A percentile compares a stretch with the other conserved stretches of the same genome.
Evolutionary conservation across 1,139 yeast genomes (phyloP).

Genomic region (Candida sojae): DNA sequence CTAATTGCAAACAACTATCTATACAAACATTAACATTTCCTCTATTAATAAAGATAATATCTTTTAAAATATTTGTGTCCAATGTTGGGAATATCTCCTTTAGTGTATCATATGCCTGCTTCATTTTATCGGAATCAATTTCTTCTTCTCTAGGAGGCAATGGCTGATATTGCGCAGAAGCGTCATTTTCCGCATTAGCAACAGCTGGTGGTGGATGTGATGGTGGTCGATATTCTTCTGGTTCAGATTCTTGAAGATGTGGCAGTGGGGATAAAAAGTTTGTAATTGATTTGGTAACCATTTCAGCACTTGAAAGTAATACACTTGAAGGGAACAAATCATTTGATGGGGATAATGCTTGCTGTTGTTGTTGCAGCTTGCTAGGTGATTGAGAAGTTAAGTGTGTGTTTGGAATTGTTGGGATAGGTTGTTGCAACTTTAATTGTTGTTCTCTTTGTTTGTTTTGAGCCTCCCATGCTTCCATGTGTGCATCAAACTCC

Average conservation of each 20-base stretch:
- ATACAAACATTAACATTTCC: slow-evolving; percentile 76
- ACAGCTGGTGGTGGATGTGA: slow-evolving; percentile 6
- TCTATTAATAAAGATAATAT: slow-evolving; percentile 66
- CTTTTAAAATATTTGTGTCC: slow-evolving; percentile 68
- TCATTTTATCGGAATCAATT: slow-evolving; percentile 17
- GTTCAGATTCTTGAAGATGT: slow-evolving; percentile 13
- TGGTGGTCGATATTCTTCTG: slow-evolving; percentile 6
- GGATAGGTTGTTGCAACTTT: slow-evolving; percentile 4
- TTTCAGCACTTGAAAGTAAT: slow-evolving; percentile 52
- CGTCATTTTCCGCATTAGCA: not conserved
- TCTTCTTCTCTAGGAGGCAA: slow-evolving; percentile 13
- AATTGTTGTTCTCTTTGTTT: slow-evolving; percentile 19
- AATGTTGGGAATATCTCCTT: slow-evolving; percentile 75
- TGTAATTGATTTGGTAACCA: slow-evolving; percentile 51
- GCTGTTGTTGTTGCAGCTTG: not conserved
- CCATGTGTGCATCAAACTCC: slow-evolving; percentile 53
- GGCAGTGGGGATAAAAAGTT: slow-evolving; percentile 49
- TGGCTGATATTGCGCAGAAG: slow-evolving; percentile 11
- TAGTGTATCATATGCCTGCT: slow-evolving; percentile 44
- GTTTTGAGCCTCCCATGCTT: slow-evolving; percentile 44
- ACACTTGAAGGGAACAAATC: slow-evolving; percentile 52
- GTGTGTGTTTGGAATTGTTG: slow-evolving; percentile 23
- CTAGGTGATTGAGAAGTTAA: slow-evolving; percentile 4
- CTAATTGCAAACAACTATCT: slow-evolving; percentile 56
- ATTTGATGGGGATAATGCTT: slow-evolving; percentile 10